Conservation (phyloP, 2,329 filamentous ascomycete species). For the Colletotrichum melonis region DNA sequence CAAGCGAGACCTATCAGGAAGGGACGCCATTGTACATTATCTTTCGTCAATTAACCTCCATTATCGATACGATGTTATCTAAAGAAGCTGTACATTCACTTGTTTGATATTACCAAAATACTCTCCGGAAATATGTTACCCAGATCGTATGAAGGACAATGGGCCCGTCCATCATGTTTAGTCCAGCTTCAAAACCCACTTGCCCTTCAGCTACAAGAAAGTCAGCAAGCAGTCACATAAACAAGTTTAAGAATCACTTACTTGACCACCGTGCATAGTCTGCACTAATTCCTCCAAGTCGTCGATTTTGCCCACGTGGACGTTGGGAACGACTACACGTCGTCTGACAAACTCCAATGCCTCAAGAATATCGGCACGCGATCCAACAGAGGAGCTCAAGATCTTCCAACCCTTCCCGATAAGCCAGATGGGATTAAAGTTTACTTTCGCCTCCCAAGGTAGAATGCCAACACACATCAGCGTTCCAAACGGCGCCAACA, state of each 20-base stretch:
- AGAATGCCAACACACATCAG: constrained; percentile 53
- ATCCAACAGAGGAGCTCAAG: constrained; percentile 49
- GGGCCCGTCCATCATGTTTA: neutral
- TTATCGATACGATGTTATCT: neutral
- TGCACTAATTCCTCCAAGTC: constrained; percentile 35
- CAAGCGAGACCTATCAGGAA: too few species aligned
- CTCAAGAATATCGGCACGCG: constrained; percentile 50
- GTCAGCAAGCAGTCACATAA: neutral
- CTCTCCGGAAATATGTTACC: neutral
- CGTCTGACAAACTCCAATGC: constrained; percentile 53
- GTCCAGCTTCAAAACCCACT: constrained; percentile 29
- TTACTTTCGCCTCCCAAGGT: constrained; percentile 36
- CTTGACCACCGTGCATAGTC: constrained; percentile 19
- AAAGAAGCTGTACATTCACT: neutral
- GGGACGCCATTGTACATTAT: neutral
- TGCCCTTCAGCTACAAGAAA: constrained; percentile 1
- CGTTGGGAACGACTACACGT: constrained; percentile 35
- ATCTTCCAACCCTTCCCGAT: constrained; percentile 49
- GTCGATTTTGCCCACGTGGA: constrained; percentile 40
- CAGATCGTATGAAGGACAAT: neutral
- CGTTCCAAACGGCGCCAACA: constrained; percentile 51
- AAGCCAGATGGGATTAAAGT: constrained; percentile 48
- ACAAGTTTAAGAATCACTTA: neutral
- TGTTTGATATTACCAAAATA: neutral
- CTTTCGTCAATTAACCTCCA: neutral